A percentile compares a stretch with the other conserved stretches of the same genome.
Evolutionary conservation across 805 yeast species (phyloP).

Genomic region (Wickerhamiella nectarea): DNA sequence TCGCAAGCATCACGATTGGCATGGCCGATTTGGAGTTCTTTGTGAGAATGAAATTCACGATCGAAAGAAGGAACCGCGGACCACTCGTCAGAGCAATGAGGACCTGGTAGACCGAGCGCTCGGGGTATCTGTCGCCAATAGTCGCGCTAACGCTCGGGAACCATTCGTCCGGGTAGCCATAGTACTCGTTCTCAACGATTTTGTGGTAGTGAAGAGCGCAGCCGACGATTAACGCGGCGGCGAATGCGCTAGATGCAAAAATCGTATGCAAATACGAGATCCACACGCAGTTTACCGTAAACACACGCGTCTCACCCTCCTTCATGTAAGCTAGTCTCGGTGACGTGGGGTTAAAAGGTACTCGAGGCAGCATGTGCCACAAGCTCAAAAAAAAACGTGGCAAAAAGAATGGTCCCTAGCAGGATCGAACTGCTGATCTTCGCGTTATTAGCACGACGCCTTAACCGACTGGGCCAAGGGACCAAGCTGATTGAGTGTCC

Average conservation of each 20-base stretch:
- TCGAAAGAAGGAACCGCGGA: conserved; percentile 63
- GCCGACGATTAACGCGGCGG: conserved; percentile 63
- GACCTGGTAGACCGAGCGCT: conserved; percentile 80
- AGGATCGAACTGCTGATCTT: conserved; percentile 37
- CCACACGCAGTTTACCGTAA: conserved; percentile 34
- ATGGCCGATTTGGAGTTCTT: conserved; percentile 27
- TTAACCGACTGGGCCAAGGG: conserved; percentile 1
- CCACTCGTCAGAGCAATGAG: conserved; percentile 88
- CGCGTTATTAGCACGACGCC: conserved; percentile 28
- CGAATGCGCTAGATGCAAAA: conserved; percentile 61
- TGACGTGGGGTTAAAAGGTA: background rate
- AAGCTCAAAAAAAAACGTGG: background rate
- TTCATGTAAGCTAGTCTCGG: background rate
- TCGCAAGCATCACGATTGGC: conserved; percentile 28
- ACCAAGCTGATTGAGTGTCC: too few relatives aligned
- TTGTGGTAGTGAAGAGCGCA: conserved; percentile 68
- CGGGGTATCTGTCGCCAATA: conserved; percentile 95
- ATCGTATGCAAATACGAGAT: conserved; percentile 61
- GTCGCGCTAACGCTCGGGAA: conserved; percentile 95
- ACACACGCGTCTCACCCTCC: conserved; percentile 7
- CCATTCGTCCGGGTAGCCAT: conserved; percentile 96
- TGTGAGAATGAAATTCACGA: conserved; percentile 33
- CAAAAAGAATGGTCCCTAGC: conserved; percentile 23
- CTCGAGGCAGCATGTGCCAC: too few relatives aligned
- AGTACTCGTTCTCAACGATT: conserved; percentile 75